Evolutionary conservation across 352 stramenopile genomes (phyloP).

Genomic region (Phytopythium cucurbitacearum): DNA sequence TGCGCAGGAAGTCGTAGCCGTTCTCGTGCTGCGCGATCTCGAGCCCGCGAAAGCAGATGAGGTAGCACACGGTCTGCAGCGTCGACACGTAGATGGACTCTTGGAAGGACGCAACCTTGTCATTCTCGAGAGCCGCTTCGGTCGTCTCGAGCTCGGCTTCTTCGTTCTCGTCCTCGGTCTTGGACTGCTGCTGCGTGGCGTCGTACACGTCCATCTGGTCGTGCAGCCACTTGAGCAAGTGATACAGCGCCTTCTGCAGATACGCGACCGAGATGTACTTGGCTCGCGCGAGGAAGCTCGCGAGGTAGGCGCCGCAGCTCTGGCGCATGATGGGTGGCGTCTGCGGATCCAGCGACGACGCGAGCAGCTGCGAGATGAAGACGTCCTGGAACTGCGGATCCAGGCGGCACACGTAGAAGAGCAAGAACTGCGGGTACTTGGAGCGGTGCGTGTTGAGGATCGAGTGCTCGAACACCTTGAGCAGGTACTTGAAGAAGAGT

Average conservation of each 20-base stretch:
- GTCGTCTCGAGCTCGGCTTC: conserved; percentile 18
- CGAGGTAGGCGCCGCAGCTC: conserved; percentile 93
- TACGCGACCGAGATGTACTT: conserved; percentile 93
- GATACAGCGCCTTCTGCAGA: conserved; percentile 91
- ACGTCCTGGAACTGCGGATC: conserved; percentile 79
- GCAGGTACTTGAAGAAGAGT: conserved; percentile 68
- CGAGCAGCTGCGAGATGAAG: conserved; percentile 79
- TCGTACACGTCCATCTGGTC: conserved; percentile 91
- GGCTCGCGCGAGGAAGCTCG: conserved; percentile 93
- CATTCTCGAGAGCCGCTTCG: conserved; percentile 11
- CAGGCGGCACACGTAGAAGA: conserved; percentile 86
- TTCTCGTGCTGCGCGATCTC: conserved; percentile 71
- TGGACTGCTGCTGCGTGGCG: conserved; percentile 21
- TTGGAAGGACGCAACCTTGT: conserved; percentile 33
- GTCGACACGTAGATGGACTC: conserved; percentile 78
- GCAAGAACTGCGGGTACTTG: conserved; percentile 92
- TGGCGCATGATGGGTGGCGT: conserved; percentile 88
- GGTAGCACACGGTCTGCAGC: conserved; percentile 96
- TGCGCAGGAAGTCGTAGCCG: conserved; percentile 78
- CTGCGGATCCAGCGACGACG: conserved; percentile 72
- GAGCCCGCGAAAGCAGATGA: conserved; percentile 95
- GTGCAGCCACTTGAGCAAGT: conserved; percentile 93
- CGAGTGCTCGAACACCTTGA: conserved; percentile 84
- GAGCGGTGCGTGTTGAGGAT: conserved; percentile 88
- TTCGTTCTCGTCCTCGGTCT: conserved; percentile 16